phyloP scores from a whole-genome alignment of 2,329 filamentous ascomycete genomes.

The Sarocladium strictum region DNA sequence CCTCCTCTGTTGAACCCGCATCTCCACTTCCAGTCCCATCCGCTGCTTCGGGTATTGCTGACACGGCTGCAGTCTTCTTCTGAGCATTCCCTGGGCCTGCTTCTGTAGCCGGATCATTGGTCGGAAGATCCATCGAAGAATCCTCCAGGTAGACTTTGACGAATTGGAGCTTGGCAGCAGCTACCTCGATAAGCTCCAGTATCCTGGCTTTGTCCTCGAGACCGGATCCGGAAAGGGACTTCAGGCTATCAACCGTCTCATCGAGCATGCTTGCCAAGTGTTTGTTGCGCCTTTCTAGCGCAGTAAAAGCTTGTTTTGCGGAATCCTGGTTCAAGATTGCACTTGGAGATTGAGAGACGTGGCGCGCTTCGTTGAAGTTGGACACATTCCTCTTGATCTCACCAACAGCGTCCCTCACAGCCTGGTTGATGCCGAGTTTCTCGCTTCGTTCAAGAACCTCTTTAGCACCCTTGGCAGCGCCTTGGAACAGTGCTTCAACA shows the following conservation, averaged over 20 bases:
- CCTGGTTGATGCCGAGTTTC: constrained; percentile 73
- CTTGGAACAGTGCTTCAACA: constrained; percentile 68
- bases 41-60: background rate
- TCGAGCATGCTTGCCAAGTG: constrained; percentile 64
- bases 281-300: constrained; percentile 58
- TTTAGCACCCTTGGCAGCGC: constrained; percentile 70
- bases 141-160: constrained; percentile 58
- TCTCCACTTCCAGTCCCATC: background rate
- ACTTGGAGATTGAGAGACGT: constrained; percentile 27
- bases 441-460: constrained; percentile 68
- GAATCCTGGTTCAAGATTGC: constrained; percentile 30
- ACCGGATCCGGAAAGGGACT: constrained; percentile 47
- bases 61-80: background rate
- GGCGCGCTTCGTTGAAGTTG: constrained; percentile 52
- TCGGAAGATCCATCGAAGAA: constrained; percentile 43
- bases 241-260: constrained; percentile 58
- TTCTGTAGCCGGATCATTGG: background rate
- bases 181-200: constrained; percentile 50
- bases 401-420: constrained; percentile 72
- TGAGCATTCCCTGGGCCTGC: background rate
- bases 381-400: constrained; percentile 75
- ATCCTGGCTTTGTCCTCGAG: constrained; percentile 43
- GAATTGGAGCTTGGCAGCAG: constrained; percentile 58
- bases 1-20: constrained; percentile 39
- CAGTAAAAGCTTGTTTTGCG: constrained; percentile 13